phyloP scores from a whole-genome alignment of 2,329 filamentous ascomycete genomes.

The Colletotrichum trifolii region DNA sequence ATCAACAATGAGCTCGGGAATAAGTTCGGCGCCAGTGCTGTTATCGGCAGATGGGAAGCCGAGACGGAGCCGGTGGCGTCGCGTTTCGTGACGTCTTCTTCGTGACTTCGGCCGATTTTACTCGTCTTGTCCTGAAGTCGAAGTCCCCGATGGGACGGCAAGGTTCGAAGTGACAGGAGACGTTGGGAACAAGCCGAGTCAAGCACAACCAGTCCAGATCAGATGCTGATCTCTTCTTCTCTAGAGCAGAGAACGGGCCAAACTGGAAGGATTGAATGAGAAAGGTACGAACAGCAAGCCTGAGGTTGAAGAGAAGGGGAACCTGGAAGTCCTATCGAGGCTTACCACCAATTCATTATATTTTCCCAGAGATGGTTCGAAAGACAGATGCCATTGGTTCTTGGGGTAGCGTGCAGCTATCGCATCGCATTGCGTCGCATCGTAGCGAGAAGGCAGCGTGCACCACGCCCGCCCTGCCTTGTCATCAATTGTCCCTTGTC shows the following conservation, averaged over 20 bases:
- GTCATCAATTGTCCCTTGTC: too few relatives aligned
- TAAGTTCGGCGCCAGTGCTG: not conserved
- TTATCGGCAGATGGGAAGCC: slow-evolving; percentile 16
- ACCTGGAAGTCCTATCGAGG: slow-evolving; percentile 15
- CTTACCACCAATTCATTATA: slow-evolving; percentile 19
- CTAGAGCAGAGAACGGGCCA: not conserved
- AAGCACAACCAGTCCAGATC: slow-evolving; percentile 11
- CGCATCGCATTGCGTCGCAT: slow-evolving; percentile 1
- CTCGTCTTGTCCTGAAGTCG: not conserved
- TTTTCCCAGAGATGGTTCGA: slow-evolving; percentile 8
- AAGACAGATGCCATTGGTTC: slow-evolving; percentile 23
- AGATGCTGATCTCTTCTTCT: not conserved
- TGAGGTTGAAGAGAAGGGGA: slow-evolving; percentile 19
- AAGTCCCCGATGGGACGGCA: slow-evolving; percentile 2
- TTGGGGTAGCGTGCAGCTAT: slow-evolving; percentile 19
- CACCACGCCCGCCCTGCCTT: too few relatives aligned
- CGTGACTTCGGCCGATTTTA: not conserved
- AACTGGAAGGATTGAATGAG: not conserved
- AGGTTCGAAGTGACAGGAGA: slow-evolving; percentile 3
- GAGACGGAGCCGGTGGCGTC: slow-evolving; percentile 31
- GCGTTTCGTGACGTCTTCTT: slow-evolving; percentile 26
- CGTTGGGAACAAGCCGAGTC: not conserved
- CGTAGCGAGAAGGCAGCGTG: too few relatives aligned
- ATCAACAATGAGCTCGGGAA: slow-evolving; percentile 1
- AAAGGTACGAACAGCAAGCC: slow-evolving; percentile 2